A percentile compares a stretch with the other conserved stretches of the same genome.
Conservation (phyloP, 2,329 filamentous ascomycete genomes). For the Colletotrichum scovillei region DNA sequence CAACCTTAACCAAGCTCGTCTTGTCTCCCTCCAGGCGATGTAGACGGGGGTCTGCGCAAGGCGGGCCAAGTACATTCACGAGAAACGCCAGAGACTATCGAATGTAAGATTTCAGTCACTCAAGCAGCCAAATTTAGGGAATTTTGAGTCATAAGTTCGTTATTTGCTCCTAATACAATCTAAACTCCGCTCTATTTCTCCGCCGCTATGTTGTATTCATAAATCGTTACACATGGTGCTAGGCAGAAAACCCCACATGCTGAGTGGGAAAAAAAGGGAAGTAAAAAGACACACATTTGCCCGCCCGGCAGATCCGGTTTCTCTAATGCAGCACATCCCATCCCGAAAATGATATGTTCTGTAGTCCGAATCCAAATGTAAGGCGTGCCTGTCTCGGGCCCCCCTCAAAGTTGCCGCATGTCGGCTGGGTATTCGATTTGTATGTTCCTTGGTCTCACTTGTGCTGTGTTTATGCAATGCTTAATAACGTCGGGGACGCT, state of each 20-base stretch:
- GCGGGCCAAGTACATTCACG: no score
- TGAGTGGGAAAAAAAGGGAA: constrained; percentile 14
- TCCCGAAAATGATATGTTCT: constrained; percentile 18
- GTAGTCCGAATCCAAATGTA: constrained; percentile 22
- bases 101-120: not conserved
- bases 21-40: no score
- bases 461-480: constrained; percentile 9
- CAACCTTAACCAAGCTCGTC: not conserved
- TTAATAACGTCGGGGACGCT: constrained; percentile 28
- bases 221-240: constrained; percentile 35
- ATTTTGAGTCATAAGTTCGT: constrained; percentile 31
- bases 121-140: not conserved
- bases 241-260: constrained; percentile 13
- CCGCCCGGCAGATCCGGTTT: constrained; percentile 17
- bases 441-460: not conserved
- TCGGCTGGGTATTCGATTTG: constrained; percentile 3
- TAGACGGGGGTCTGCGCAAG: no score
- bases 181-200: constrained; percentile 31
- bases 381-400: not conserved
- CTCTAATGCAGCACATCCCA: constrained; percentile 28
- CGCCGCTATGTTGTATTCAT: constrained; percentile 35
- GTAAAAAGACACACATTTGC: constrained; percentile 18
- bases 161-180: constrained; percentile 33
- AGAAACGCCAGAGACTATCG: no score
- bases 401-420: not conserved